phyloP scores from a whole-genome alignment of 768 basidiomycete genomes.

The Leccinum uliginosum region DNA sequence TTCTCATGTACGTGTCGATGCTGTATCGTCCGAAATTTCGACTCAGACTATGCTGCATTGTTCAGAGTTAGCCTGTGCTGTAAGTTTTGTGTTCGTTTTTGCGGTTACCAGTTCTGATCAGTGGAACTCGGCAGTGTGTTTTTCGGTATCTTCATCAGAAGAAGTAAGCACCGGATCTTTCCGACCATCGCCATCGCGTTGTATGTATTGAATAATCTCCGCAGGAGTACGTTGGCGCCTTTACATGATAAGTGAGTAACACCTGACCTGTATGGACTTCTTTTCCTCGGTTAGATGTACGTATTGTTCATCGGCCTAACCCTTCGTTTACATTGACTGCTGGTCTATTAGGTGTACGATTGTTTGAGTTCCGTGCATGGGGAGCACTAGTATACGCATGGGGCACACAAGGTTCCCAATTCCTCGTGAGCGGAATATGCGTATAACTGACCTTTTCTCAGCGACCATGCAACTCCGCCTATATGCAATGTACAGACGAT shows the following conservation, averaged over 20 bases:
- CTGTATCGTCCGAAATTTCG: neutral
- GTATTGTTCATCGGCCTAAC: neutral
- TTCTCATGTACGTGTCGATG: conserved; percentile 22
- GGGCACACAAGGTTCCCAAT: conserved; percentile 28
- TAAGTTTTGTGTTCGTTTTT: conserved; percentile 7
- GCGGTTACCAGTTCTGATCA: neutral
- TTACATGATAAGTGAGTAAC: neutral
- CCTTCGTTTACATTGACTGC: neutral
- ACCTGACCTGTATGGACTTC: neutral
- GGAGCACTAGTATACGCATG: conserved; percentile 29
- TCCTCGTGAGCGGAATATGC: neutral
- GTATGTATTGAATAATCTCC: conserved; percentile 1
- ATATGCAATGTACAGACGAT: conserved; percentile 30
- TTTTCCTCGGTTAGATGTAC: conserved; percentile 17
- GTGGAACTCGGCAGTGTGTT: conserved; percentile 15
- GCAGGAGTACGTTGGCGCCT: conserved; percentile 21
- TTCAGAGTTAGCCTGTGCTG: conserved; percentile 18
- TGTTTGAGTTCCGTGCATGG: conserved; percentile 32
- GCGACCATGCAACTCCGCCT: conserved; percentile 32
- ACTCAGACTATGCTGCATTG: neutral
- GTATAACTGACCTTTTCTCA: conserved; percentile 6
- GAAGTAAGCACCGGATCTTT: conserved; percentile 8
- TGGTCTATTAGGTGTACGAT: conserved; percentile 15
- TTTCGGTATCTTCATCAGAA: conserved; percentile 15
- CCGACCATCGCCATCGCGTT: neutral